These are phyloP conservation scores for Tuber aestivum DNA, from an alignment of 495 filamentous ascomycete species.

Conservation along the genomic window DNA sequence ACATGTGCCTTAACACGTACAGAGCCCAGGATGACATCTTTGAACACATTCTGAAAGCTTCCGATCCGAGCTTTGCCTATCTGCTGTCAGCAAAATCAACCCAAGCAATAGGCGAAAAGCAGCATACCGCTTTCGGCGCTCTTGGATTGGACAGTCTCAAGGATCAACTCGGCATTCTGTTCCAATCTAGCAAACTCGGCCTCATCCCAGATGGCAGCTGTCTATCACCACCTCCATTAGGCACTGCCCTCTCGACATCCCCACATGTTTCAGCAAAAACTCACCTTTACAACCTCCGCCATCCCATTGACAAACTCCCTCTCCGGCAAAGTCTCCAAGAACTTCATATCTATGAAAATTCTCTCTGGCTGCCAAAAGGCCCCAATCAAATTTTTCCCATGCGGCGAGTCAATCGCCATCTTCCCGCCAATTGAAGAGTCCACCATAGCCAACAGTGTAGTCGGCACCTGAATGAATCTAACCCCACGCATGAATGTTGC, in stretches of 20 bases:
- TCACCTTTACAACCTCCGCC: conserved; percentile 88
- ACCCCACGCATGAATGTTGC: conserved; percentile 98
- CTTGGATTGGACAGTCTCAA: conserved; percentile 61
- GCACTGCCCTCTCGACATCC: neutral
- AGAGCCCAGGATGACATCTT: conserved; percentile 80
- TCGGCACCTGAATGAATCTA: conserved; percentile 92
- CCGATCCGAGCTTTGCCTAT: conserved; percentile 55
- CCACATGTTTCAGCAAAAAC: neutral
- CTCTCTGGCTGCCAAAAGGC: conserved; percentile 93
- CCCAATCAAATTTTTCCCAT: conserved; percentile 93
- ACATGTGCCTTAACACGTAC: conserved; percentile 87
- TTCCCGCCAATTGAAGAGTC: conserved; percentile 98
- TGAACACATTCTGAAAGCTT: conserved; percentile 67
- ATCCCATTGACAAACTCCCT: conserved; percentile 98
- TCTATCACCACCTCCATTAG: conserved; percentile 47
- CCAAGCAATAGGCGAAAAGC: neutral
- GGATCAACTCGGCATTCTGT: conserved; percentile 65
- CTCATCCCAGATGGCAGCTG: conserved; percentile 91
- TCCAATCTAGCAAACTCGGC: conserved; percentile 81
- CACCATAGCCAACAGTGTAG: conserved; percentile 92
- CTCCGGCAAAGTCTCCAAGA: conserved; percentile 83
- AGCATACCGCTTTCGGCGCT: conserved; percentile 44
- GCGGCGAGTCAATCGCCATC: conserved; percentile 94
- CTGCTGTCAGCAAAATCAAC: conserved; percentile 15
- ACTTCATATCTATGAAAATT: conserved; percentile 89